Conservation (phyloP, 2,329 filamentous ascomycete genomes). For the Chalaropsis thielavioides region DNA sequence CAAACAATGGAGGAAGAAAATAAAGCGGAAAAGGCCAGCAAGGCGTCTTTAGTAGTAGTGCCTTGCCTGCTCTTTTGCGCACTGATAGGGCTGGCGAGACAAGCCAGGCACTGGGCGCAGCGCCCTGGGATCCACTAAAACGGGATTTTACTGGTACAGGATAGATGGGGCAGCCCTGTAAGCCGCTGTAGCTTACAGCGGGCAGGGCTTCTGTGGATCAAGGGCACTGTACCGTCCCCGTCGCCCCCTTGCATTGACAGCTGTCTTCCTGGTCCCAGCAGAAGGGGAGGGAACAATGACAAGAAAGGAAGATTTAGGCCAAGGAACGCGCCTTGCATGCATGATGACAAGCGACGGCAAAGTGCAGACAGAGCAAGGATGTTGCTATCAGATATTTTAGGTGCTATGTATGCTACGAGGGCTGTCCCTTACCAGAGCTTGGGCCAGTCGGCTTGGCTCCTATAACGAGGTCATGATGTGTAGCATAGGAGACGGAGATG, state of each 20-base stretch:
- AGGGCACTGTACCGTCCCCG: not conserved
- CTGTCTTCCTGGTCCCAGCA: not conserved
- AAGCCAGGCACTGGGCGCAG: not conserved
- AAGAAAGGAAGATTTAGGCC: not conserved
- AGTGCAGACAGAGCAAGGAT: not conserved
- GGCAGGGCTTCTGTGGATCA: not conserved
- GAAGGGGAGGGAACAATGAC: not conserved
- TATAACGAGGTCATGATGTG: too few species aligned
- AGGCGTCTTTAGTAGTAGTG: not conserved
- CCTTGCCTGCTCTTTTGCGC: not conserved
- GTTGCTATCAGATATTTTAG: not conserved
- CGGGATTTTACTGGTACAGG: too few species aligned
- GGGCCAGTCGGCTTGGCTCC: too few species aligned
- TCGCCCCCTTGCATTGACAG: not conserved
- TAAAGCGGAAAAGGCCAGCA: conserved; percentile 6
- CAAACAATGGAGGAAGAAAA: not conserved
- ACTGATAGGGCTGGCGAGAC: not conserved
- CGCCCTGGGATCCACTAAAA: not conserved
- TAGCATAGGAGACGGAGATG: too few species aligned
- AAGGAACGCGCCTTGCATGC: conserved; percentile 1
- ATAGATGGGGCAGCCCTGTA: not conserved
- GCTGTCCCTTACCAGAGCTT: too few species aligned
- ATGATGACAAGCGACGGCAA: not conserved
- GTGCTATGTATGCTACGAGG: too few species aligned
- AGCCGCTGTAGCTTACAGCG: not conserved